Evolutionary conservation across 306 rosid genomes (phyloP), one percentile per base, ranked within the genome.

Genomic region (Hippophae gyantsensis): DNA sequence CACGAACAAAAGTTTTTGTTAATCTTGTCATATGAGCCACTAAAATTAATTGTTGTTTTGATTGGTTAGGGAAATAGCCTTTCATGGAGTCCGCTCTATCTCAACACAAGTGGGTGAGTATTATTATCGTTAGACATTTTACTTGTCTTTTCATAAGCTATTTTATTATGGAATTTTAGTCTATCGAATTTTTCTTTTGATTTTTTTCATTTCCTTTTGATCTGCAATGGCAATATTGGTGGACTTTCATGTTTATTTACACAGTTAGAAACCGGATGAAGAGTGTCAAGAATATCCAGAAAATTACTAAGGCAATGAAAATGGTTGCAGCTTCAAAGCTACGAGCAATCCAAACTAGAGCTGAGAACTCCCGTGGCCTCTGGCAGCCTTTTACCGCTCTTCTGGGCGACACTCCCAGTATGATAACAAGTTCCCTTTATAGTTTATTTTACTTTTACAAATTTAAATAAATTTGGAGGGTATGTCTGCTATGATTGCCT

Each of bases 281-380:
- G 86, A 92, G 97, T 92, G 97, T 92, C 65, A 92, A 80, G 75
- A 92, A 66, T 81, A 92, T 92, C 62, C 99, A 92, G 83, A 92
- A 92, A 63, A 92, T 92, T 65, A 92, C 99, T 11, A 92, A 92
- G 83, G 99, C 99, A 12, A 92, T 92, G 99, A 92, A 92, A 70
- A 92, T 92, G 99, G 99, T 92, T 82, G 99, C 99, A 64, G 99
- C 99, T 6, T 92, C 99, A 13, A 92, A 88, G 78, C 84, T 92
- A 9, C 69, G 97, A 9, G 99, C 93, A 38, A 81, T 92, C 74
- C 99, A 92, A 74, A 65, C 75, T 54, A 81, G 73, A 71, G 69
- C 99, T 68, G 97, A 92, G 77, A 88, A 88, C 43, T 92, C 99
- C 0, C 95, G 97, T 63, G 97, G 99, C 54, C 65, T 92, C 32